Evolutionary conservation across 352 stramenopile genomes (phyloP).

Genomic region (Pythium dissimile): DNA sequence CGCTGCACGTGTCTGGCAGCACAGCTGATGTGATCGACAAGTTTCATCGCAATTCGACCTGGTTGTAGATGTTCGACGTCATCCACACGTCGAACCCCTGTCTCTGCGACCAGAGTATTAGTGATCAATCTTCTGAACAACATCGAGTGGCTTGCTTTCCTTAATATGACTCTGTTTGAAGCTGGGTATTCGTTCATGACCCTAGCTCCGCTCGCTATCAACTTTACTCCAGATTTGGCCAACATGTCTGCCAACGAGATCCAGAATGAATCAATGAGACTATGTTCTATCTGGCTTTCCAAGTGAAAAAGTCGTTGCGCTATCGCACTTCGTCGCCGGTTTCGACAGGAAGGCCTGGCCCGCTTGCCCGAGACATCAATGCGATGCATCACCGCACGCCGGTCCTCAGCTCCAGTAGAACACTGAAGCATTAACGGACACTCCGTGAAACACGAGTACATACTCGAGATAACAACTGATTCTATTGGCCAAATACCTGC

Average conservation of each 20-base stretch:
- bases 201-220: not conserved
- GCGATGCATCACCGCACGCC: not conserved
- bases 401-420: not conserved
- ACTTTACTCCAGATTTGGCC: not conserved
- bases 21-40: not conserved
- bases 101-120: not conserved
- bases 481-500: too few species aligned
- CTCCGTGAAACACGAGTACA: too few species aligned
- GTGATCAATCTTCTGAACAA: not conserved
- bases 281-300: not conserved
- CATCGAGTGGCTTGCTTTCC: not conserved
- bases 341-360: not conserved
- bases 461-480: too few species aligned
- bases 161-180: not conserved
- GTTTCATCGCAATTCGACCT: not conserved
- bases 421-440: too few species aligned
- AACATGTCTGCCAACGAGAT: not conserved
- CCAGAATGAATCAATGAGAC: not conserved
- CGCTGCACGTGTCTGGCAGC: not conserved
- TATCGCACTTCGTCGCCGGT: not conserved
- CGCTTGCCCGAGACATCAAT: not conserved
- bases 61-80: not conserved
- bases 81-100: not conserved
- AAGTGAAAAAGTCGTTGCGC: not conserved
- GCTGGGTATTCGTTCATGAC: constrained; percentile 10